Conservation (phyloP, 2,329 filamentous ascomycete species). For the Colletotrichum somersetense region DNA sequence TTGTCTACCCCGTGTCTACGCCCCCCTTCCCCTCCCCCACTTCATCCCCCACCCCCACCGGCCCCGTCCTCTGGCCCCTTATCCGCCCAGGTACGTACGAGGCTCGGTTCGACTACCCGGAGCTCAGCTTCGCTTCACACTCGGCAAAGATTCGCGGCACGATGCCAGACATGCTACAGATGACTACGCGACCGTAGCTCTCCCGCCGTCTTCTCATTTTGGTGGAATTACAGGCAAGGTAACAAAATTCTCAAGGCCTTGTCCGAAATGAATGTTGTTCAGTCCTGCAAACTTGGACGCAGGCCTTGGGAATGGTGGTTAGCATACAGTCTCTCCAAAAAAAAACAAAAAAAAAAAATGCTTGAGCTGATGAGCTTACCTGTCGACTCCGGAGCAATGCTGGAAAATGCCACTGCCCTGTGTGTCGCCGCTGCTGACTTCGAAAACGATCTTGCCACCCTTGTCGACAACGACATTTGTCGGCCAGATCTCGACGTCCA, state of each 20-base stretch:
- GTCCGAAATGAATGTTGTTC: slow-evolving; percentile 67
- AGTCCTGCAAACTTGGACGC: slow-evolving; percentile 54
- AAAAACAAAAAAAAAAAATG: too few relatives aligned
- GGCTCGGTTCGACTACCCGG: slow-evolving; percentile 13
- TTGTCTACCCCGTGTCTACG: not conserved
- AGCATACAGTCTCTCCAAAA: slow-evolving; percentile 48
- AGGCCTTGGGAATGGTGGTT: slow-evolving; percentile 60
- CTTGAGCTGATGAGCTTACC: slow-evolving; percentile 53
- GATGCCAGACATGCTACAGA: too few relatives aligned
- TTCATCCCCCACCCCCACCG: slow-evolving; percentile 28
- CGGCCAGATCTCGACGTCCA: slow-evolving; percentile 75
- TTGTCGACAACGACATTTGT: slow-evolving; percentile 66
- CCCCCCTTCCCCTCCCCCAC: not conserved
- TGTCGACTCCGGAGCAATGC: slow-evolving; percentile 63
- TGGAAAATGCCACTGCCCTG: slow-evolving; percentile 70
- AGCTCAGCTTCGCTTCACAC: not conserved
- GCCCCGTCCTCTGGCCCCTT: slow-evolving; percentile 14
- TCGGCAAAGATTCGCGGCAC: slow-evolving; percentile 12
- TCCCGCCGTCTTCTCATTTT: not conserved
- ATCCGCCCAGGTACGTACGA: not conserved
- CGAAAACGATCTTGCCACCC: slow-evolving; percentile 67
- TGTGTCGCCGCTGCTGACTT: slow-evolving; percentile 68
- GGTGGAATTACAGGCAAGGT: slow-evolving; percentile 64
- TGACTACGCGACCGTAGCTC: too few relatives aligned
- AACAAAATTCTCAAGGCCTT: slow-evolving; percentile 63